These are phyloP conservation scores for Teunomyces pallodes DNA, from an alignment of 805 yeast genomes.

Conservation along the genomic window DNA sequence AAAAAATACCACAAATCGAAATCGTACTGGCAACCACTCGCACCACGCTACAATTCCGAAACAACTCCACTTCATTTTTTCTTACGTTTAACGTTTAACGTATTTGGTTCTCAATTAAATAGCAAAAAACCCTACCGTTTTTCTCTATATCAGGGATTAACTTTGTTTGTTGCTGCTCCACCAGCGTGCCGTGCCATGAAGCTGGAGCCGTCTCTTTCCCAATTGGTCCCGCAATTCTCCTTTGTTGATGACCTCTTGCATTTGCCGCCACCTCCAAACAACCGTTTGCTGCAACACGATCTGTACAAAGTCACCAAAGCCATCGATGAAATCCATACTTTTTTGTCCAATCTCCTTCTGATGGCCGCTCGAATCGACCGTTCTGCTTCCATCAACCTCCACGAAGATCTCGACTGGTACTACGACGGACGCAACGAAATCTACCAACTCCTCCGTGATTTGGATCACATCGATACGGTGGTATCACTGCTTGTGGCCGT, in stretches of 20 bases:
- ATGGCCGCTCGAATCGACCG: slow-evolving; percentile 8
- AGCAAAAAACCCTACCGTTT: too few species aligned
- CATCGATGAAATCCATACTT: slow-evolving; percentile 26
- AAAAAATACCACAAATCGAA: background rate
- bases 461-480: slow-evolving; percentile 24
- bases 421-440: slow-evolving; percentile 22
- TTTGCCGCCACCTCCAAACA: background rate
- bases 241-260: background rate
- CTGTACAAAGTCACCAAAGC: slow-evolving; percentile 25
- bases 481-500: slow-evolving; percentile 16
- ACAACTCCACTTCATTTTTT: background rate
- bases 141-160: background rate
- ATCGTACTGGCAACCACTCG: background rate
- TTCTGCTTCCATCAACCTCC: background rate
- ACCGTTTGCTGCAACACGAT: slow-evolving; percentile 20
- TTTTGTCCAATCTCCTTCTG: slow-evolving; percentile 18
- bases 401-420: slow-evolving; percentile 22
- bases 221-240: background rate
- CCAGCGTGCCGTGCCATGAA: background rate
- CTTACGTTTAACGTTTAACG: too few species aligned
- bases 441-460: slow-evolving; percentile 14
- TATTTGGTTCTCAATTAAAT: too few species aligned
- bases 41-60: slow-evolving; percentile 1
- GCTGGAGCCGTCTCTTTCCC: slow-evolving; percentile 1
- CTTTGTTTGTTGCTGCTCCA: background rate